These are phyloP conservation scores for Gigaspora rosea DNA, from an alignment of 192 early-diverging fungal genomes.

Conservation along the genomic window DNA sequence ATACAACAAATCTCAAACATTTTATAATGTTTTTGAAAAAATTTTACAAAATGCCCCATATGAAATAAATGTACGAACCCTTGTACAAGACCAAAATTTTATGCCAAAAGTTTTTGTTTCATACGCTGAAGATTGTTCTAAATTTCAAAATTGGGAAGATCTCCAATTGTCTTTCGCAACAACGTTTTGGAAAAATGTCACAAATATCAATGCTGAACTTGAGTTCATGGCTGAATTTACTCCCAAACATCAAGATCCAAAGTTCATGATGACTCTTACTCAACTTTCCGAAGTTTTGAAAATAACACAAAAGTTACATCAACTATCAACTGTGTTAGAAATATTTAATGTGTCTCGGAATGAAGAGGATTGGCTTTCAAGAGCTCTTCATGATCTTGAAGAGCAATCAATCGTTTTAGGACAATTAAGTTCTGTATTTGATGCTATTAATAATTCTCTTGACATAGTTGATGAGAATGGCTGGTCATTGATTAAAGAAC, in stretches of 20 bases:
- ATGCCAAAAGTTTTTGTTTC: neutral
- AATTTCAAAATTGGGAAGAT: conserved; percentile 11
- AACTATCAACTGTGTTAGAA: neutral
- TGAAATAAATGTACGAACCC: neutral
- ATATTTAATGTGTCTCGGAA: neutral
- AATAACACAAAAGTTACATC: neutral
- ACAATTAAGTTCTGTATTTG: neutral
- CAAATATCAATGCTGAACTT: conserved; percentile 4
- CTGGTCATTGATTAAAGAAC: conserved; percentile 7
- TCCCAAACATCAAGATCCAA: neutral
- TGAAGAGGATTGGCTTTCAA: neutral
- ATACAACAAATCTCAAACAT: conserved; percentile 6
- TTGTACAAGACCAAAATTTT: neutral
- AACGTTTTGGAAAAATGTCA: conserved; percentile 26
- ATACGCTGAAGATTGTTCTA: neutral
- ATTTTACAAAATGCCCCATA: neutral
- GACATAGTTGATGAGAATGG: neutral
- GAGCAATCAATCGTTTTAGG: neutral
- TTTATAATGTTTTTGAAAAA: conserved; percentile 14
- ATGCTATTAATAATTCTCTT: neutral
- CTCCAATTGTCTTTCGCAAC: neutral
- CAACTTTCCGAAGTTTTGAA: neutral
- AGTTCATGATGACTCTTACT: neutral
- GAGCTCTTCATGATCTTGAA: neutral
- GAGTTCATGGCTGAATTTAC: neutral